phyloP scores from a whole-genome alignment of 2,329 filamentous ascomycete species.

The Parastagonospora nodorum region DNA sequence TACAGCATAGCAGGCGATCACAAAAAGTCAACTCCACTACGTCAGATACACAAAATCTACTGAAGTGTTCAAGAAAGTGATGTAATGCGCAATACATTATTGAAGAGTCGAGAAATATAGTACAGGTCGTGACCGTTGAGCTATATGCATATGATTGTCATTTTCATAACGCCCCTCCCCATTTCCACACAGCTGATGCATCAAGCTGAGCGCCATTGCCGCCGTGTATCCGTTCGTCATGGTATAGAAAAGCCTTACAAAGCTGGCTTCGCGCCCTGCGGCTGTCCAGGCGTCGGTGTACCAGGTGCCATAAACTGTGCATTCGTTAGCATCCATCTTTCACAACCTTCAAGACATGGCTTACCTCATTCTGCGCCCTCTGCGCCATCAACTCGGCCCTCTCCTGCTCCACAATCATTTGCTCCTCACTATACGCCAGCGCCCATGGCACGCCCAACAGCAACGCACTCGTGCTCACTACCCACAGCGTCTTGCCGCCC shows the following conservation, averaged over 20 bases:
- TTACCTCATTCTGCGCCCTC: conserved; percentile 71
- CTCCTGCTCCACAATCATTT: conserved; percentile 97
- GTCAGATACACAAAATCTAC: neutral
- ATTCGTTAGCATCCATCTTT: conserved; percentile 13
- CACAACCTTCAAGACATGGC: neutral
- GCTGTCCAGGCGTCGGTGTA: conserved; percentile 23
- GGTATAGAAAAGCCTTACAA: conserved; percentile 29
- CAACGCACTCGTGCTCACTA: conserved; percentile 86
- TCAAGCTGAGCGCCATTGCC: conserved; percentile 4
- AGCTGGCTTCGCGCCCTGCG: conserved; percentile 40
- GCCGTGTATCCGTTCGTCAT: conserved; percentile 1
- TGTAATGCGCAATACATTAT: conserved; percentile 28
- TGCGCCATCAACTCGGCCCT: conserved; percentile 96
- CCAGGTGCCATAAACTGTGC: conserved; percentile 43
- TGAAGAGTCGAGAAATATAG: conserved; percentile 36
- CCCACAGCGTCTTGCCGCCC: conserved; percentile 86
- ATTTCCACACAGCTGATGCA: neutral
- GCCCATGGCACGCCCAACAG: conserved; percentile 92
- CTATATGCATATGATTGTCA: conserved; percentile 19
- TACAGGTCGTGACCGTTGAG: conserved; percentile 27
- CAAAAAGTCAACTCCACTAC: conserved; percentile 12
- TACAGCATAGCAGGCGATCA: conserved; percentile 30
- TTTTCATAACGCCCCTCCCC: conserved; percentile 6
- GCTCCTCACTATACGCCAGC: conserved; percentile 91
- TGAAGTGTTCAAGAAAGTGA: neutral